Conservation (phyloP, 306 rosid species). For the Betula pendula region DNA sequence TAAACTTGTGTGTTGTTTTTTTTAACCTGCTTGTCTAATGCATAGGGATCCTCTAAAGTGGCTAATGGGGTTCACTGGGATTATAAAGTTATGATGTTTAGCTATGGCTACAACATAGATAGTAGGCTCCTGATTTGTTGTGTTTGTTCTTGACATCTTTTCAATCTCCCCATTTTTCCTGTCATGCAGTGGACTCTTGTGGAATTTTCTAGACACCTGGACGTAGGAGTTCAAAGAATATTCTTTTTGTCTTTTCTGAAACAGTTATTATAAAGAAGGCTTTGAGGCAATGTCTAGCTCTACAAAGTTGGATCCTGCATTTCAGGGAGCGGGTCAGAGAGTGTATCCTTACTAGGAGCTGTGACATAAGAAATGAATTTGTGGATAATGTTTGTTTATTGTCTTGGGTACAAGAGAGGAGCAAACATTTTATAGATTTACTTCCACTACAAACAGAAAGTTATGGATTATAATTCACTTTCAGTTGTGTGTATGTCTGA, state of each 20-base stretch:
- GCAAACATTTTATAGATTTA: neutral
- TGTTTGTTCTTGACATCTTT: conserved; percentile 26
- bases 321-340: conserved; percentile 97
- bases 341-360: conserved; percentile 69
- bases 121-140: conserved; percentile 22
- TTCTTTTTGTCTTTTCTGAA: conserved; percentile 31
- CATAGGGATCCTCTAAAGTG: neutral
- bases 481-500: conserved; percentile 28
- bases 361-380: conserved; percentile 28
- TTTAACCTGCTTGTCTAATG: neutral
- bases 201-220: conserved; percentile 34
- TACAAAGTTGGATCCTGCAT: conserved; percentile 93
- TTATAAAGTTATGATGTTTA: neutral
- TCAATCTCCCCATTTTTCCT: conserved; percentile 11
- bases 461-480: conserved; percentile 5
- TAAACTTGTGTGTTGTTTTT: neutral
- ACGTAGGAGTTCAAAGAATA: conserved; percentile 15
- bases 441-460: conserved; percentile 1
- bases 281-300: conserved; percentile 80
- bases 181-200: conserved; percentile 41
- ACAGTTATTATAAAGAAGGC: conserved; percentile 35
- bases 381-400: neutral
- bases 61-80: neutral
- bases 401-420: neutral
- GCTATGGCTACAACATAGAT: conserved; percentile 14